These are phyloP conservation scores for Laetiporus sulphureus DNA, from an alignment of 1,284 basidiomycete genomes.

Conservation along the genomic window DNA sequence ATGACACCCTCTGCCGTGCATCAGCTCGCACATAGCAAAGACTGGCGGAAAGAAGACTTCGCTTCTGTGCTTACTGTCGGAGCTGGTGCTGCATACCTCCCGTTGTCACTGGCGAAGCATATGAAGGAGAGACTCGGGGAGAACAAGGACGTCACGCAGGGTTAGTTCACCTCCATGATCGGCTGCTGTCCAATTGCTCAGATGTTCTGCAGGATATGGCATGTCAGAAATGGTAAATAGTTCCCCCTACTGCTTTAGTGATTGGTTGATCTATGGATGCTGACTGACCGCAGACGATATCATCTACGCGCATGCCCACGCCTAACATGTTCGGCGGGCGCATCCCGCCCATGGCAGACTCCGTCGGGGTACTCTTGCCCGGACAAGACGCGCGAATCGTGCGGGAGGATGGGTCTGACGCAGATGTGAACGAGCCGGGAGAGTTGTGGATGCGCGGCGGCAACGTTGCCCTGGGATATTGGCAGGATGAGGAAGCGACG, in stretches of 20 bases:
- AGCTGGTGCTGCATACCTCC: conserved; percentile 64
- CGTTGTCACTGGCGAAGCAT: conserved; percentile 42
- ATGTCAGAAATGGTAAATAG: conserved; percentile 69
- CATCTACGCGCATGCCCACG: conserved; percentile 37
- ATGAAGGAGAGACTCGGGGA: conserved; percentile 33
- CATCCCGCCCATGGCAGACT: conserved; percentile 32
- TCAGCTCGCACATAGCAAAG: conserved; percentile 54
- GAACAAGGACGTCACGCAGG: no score
- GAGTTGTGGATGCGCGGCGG: conserved; percentile 53
- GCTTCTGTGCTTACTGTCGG: conserved; percentile 39
- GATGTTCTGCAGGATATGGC: conserved; percentile 65
- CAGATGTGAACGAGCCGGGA: conserved; percentile 50
- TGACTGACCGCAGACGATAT: conserved; percentile 42
- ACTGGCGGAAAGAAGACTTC: conserved; percentile 43
- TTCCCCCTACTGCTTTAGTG: background rate
- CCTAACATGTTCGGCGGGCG: conserved; percentile 41
- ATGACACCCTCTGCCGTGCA: conserved; percentile 63
- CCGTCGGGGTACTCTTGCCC: conserved; percentile 53
- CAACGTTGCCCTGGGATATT: conserved; percentile 61
- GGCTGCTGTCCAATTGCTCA: no score
- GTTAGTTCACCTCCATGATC: no score
- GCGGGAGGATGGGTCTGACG: conserved; percentile 53
- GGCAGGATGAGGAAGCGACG: conserved; percentile 60
- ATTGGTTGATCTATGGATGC: background rate
- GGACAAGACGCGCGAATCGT: conserved; percentile 58